Evolutionary conservation across 2,329 filamentous ascomycete species (phyloP).

Genomic region (Pseudogymnoascus sp.): DNA sequence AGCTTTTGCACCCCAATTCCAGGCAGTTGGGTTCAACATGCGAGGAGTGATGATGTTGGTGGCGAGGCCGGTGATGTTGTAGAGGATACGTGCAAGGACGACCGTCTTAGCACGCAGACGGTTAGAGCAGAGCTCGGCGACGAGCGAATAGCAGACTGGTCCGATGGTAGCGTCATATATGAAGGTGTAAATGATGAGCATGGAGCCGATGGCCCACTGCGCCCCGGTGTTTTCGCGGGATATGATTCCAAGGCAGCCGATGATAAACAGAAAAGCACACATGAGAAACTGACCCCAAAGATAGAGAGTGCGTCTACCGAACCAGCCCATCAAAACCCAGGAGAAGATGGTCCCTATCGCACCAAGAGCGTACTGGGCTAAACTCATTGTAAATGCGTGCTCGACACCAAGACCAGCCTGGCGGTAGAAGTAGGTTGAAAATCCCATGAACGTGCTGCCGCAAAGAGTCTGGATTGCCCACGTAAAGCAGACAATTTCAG

Average conservation of each 20-base stretch:
- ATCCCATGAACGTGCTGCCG: constrained; percentile 57
- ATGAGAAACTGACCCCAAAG: constrained; percentile 57
- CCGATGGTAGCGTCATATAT: constrained; percentile 83
- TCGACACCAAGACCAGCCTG: constrained; percentile 44
- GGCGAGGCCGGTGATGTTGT: constrained; percentile 69
- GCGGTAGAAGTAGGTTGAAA: constrained; percentile 54
- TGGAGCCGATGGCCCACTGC: constrained; percentile 38
- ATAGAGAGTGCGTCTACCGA: constrained; percentile 32
- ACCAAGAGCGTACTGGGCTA: constrained; percentile 42
- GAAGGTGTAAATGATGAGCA: constrained; percentile 78
- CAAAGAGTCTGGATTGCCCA: constrained; percentile 58
- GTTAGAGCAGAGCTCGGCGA: constrained; percentile 74
- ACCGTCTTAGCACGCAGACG: constrained; percentile 87
- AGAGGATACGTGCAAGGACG: constrained; percentile 68
- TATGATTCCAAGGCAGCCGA: constrained; percentile 57
- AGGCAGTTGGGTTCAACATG: constrained; percentile 81
- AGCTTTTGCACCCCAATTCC: constrained; percentile 64
- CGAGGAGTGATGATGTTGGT: constrained; percentile 78
- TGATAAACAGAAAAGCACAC: constrained; percentile 67
- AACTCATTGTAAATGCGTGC: constrained; percentile 47
- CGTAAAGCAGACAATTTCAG: constrained; percentile 50
- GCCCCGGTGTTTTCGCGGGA: constrained; percentile 32
- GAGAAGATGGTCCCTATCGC: constrained; percentile 46
- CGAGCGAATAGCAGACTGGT: constrained; percentile 83
- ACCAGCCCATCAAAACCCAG: constrained; percentile 41